These are phyloP conservation scores for Exophiala xenobiotica DNA, from an alignment of 2,329 filamentous ascomycete genomes.

Conservation along the genomic window DNA sequence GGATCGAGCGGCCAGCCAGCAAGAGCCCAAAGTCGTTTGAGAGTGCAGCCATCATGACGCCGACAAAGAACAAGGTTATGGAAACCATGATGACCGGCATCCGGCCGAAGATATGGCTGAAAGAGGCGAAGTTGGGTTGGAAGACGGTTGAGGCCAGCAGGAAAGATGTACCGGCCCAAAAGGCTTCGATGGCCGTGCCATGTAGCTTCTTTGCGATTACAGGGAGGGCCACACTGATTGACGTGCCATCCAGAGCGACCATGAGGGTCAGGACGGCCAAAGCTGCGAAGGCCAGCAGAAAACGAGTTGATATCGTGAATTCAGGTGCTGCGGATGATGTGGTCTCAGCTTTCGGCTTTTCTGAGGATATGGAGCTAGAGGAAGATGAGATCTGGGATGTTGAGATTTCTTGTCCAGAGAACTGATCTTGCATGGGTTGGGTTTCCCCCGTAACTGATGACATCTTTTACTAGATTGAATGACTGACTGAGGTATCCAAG, in stretches of 20 bases:
- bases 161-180: slow-evolving; percentile 71
- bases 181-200: slow-evolving; percentile 60
- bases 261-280: slow-evolving; percentile 59
- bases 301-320: slow-evolving; percentile 31
- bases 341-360: slow-evolving; percentile 6
- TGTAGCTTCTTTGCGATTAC: slow-evolving; percentile 53
- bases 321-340: slow-evolving; percentile 3
- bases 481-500: too few relatives aligned
- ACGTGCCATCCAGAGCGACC: slow-evolving; percentile 65
- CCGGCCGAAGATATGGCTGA: slow-evolving; percentile 51
- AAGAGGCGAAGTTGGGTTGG: slow-evolving; percentile 50
- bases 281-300: slow-evolving; percentile 52
- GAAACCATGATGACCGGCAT: slow-evolving; percentile 42
- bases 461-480: too few relatives aligned
- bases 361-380: slow-evolving; percentile 18
- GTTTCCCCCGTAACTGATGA: too few relatives aligned
- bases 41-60: slow-evolving; percentile 44
- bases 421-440: too few relatives aligned
- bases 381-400: slow-evolving; percentile 15
- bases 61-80: slow-evolving; percentile 46
- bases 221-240: slow-evolving; percentile 57
- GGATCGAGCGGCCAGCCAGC: slow-evolving; percentile 45
- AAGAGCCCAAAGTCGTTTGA: slow-evolving; percentile 46
- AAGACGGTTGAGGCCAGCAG: slow-evolving; percentile 63
- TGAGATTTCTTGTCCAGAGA: neutral